A percentile compares a stretch with the other conserved stretches of the same genome.
phyloP scores from a whole-genome alignment of 2,329 filamentous ascomycete species.

The Ramularia collo-cygni region DNA sequence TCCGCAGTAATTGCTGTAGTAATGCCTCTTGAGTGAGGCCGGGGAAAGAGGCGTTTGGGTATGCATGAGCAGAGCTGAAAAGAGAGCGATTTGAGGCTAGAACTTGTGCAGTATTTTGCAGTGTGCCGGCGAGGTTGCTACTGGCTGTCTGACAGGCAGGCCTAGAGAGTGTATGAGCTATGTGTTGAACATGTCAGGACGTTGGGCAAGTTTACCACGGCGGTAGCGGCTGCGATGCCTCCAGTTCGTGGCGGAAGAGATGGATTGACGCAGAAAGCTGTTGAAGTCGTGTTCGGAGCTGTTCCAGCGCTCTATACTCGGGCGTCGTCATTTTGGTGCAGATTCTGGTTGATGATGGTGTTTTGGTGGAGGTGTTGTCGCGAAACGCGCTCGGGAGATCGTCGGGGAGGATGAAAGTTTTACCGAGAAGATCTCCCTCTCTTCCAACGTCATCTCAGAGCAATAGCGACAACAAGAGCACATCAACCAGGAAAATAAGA shows the following conservation, averaged over 20 bases:
- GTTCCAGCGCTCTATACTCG: slow-evolving; percentile 26
- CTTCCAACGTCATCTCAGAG: too few relatives aligned
- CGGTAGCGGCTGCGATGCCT: slow-evolving; percentile 25
- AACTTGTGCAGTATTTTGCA: slow-evolving; percentile 59
- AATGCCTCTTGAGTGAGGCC: slow-evolving; percentile 53
- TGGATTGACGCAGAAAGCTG: slow-evolving; percentile 24
- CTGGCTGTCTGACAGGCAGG: slow-evolving; percentile 25
- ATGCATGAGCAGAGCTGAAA: slow-evolving; percentile 63
- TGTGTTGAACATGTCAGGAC: too few relatives aligned
- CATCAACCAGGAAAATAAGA: too few relatives aligned
- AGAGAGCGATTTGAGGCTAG: slow-evolving; percentile 60
- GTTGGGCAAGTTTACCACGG: slow-evolving; percentile 26
- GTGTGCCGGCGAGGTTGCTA: slow-evolving; percentile 46
- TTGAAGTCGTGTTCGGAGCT: slow-evolving; percentile 27
- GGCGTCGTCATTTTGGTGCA: slow-evolving; percentile 15
- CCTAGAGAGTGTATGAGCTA: slow-evolving; percentile 12
- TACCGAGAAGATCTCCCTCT: too few relatives aligned
- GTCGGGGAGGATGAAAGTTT: too few relatives aligned
- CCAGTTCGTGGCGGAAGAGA: slow-evolving; percentile 22
- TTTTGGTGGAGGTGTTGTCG: too few relatives aligned
- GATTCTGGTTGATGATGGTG: background rate
- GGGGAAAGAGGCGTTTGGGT: slow-evolving; percentile 69
- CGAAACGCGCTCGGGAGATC: too few relatives aligned
- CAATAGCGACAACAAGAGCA: too few relatives aligned
- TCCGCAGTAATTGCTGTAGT: slow-evolving; percentile 65